Evolutionary conservation across 305 asterid species (phyloP), one percentile per base, ranked within the genome.

Genomic region (Nicotiana rustica): DNA sequence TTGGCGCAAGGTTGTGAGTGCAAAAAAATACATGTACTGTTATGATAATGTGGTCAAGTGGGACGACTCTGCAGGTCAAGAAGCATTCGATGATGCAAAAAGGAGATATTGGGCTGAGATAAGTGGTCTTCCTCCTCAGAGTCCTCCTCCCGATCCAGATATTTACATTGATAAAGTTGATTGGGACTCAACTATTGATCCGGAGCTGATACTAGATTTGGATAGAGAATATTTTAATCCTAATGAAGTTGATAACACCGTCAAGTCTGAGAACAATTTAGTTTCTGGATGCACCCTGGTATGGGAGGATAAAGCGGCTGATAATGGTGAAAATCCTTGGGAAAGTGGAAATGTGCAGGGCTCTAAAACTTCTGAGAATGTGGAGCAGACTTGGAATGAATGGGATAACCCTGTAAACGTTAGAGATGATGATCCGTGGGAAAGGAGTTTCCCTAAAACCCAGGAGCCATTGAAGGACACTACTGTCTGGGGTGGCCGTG

Each of bases 11-110:
- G 86, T 96, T 77, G 55, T 91, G 86, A 92, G 90, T 15, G 91
- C 97, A 70, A 96, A 92, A 86, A 89, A 89, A 86, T 94, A 89
- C 52, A 89, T 94, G 78, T 69, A 76, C 87, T 89, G 95, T 84
- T 82, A 94, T 77, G 98, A 93, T 29, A 91, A 70, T 81, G 94
- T 96, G 86, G 87, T 84, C 5, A 79, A 89, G 76, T 96, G 99
- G 99, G 93, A 94, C 82, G 98, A 88, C 70, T 93, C 95, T 85
- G 95, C 94, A 67, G 91, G 92, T 85, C 84, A 91, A 84, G 95
- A 94, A 84, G 97, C 98, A 67, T 86, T 94, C 59, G 85, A 86
- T 69, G 66, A 86, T 61, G 96, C 99, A 60, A 96, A 94, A 87
- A 85, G 80, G 64, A 88, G 94, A 79, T 96, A 82, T 83, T 92